A percentile compares a stretch with the other conserved stretches of the same genome.
Evolutionary conservation across 2,329 filamentous ascomycete species (phyloP).

Genomic region (Fusarium anguioides): DNA sequence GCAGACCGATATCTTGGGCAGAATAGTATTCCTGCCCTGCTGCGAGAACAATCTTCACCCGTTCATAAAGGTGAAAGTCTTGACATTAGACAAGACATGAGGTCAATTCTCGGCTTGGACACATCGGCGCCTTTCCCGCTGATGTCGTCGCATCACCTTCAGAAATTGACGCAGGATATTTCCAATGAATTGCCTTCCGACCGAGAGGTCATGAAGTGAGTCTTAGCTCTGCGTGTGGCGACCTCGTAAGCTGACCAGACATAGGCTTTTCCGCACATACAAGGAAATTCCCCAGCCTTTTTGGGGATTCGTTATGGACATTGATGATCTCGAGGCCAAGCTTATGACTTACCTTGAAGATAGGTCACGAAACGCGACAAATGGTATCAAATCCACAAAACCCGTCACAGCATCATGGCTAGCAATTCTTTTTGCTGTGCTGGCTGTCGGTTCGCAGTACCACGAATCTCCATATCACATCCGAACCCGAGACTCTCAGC

Average conservation of each 20-base stretch:
- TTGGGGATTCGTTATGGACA: slow-evolving; percentile 75
- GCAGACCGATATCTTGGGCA: slow-evolving; percentile 72
- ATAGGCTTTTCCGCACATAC: slow-evolving; percentile 71
- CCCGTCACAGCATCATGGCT: slow-evolving; percentile 73
- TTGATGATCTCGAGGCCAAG: slow-evolving; percentile 72
- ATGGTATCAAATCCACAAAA: slow-evolving; percentile 57
- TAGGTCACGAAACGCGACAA: slow-evolving; percentile 66
- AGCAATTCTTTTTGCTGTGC: slow-evolving; percentile 72
- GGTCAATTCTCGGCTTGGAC: slow-evolving; percentile 73
- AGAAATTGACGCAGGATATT: slow-evolving; percentile 69
- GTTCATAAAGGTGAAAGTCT: slow-evolving; percentile 63
- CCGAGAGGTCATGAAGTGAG: slow-evolving; percentile 74
- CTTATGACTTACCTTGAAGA: slow-evolving; percentile 75
- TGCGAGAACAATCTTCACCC: slow-evolving; percentile 69
- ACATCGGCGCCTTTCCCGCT: slow-evolving; percentile 74
- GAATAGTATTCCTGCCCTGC: slow-evolving; percentile 74
- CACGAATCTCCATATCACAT: slow-evolving; percentile 73
- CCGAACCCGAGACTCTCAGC: slow-evolving; percentile 68
- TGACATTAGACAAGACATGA: slow-evolving; percentile 72
- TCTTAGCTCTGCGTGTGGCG: slow-evolving; percentile 9
- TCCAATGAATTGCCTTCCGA: slow-evolving; percentile 71
- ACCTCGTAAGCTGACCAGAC: slow-evolving; percentile 11
- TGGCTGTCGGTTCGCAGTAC: slow-evolving; percentile 74
- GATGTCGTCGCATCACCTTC: slow-evolving; percentile 72
- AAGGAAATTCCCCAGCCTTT: slow-evolving; percentile 75